Percentiles rank a stretch among this genome's conserved stretches.
phyloP scores from a whole-genome alignment of 768 basidiomycete genomes.

The Pleurotus salmoneostramineus region DNA sequence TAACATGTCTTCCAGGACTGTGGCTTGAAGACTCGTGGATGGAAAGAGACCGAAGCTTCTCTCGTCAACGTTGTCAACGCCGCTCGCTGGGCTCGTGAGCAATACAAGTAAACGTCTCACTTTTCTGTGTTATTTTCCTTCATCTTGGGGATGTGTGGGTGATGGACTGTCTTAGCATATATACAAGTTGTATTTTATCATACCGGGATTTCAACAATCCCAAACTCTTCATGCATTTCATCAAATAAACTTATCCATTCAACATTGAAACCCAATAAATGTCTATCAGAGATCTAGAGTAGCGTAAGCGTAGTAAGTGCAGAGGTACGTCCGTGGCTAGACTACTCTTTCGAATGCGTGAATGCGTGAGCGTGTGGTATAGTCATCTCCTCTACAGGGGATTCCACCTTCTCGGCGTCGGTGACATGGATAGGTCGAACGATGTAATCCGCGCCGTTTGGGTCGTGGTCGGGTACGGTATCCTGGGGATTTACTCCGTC shows the following conservation, averaged over 20 bases:
- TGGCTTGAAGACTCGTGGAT: conserved; percentile 97
- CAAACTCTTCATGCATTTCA: conserved; percentile 10
- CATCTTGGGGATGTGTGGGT: conserved; percentile 15
- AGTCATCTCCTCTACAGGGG: not conserved
- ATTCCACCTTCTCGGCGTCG: not conserved
- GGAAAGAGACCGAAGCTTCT: conserved; percentile 95
- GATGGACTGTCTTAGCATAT: conserved; percentile 25
- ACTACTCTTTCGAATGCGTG: too few species aligned
- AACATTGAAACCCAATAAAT: too few species aligned
- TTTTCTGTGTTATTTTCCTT: conserved; percentile 14
- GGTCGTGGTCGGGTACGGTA: not conserved
- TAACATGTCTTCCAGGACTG: conserved; percentile 57
- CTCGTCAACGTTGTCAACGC: conserved; percentile 84
- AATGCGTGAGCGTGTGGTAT: not conserved
- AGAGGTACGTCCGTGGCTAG: not conserved
- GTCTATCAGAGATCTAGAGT: not conserved
- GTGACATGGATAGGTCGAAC: not conserved
- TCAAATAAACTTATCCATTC: not conserved
- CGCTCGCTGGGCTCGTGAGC: conserved; percentile 90
- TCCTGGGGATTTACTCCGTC: not conserved
- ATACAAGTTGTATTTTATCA: not conserved
- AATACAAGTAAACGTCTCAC: conserved; percentile 59
- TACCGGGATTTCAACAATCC: conserved; percentile 80
- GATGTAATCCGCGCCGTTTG: not conserved
- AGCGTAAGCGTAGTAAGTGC: not conserved